These are phyloP conservation scores for Phytophthora pluvialis DNA, from an alignment of 352 stramenopile genomes.

Conservation along the genomic window DNA sequence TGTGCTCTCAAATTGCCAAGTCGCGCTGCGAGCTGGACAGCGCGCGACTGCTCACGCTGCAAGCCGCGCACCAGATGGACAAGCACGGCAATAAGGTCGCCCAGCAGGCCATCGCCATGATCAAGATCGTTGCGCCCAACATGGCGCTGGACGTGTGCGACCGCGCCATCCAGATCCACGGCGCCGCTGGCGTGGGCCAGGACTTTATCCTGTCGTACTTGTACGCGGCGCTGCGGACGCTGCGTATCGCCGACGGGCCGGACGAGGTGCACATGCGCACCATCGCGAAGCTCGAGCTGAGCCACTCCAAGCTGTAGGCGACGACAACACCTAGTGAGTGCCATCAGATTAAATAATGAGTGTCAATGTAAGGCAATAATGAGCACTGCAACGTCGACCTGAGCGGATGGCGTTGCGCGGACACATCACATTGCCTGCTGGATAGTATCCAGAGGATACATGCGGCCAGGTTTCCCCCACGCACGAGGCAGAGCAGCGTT, in stretches of 20 bases:
- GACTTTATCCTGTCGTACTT: slow-evolving; percentile 95
- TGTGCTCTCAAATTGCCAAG: slow-evolving; percentile 87
- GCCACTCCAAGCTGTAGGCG: slow-evolving; percentile 51
- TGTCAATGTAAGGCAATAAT: slow-evolving; percentile 18
- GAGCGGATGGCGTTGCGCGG: too few relatives aligned
- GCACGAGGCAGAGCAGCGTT: too few relatives aligned
- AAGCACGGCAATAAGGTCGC: slow-evolving; percentile 87
- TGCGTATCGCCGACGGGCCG: slow-evolving; percentile 96
- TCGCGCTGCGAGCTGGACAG: slow-evolving; percentile 84
- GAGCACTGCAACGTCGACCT: neutral
- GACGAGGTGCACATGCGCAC: slow-evolving; percentile 97
- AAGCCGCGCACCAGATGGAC: slow-evolving; percentile 92
- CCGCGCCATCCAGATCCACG: slow-evolving; percentile 89
- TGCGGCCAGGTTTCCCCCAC: too few relatives aligned
- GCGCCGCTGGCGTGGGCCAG: slow-evolving; percentile 86
- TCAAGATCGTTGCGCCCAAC: slow-evolving; percentile 96
- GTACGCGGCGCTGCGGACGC: slow-evolving; percentile 90
- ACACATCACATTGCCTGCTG: neutral
- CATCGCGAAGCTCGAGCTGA: slow-evolving; percentile 94
- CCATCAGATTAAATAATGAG: slow-evolving; percentile 17
- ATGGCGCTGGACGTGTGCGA: slow-evolving; percentile 91
- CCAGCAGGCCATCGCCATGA: slow-evolving; percentile 94
- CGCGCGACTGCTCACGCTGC: slow-evolving; percentile 86
- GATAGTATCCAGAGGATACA: neutral
- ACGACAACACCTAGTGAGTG: neutral